Percentiles rank a stretch among this genome's conserved stretches.
phyloP scores from a whole-genome alignment of 2,329 filamentous ascomycete genomes.

The Pseudocercospora eumusae region DNA sequence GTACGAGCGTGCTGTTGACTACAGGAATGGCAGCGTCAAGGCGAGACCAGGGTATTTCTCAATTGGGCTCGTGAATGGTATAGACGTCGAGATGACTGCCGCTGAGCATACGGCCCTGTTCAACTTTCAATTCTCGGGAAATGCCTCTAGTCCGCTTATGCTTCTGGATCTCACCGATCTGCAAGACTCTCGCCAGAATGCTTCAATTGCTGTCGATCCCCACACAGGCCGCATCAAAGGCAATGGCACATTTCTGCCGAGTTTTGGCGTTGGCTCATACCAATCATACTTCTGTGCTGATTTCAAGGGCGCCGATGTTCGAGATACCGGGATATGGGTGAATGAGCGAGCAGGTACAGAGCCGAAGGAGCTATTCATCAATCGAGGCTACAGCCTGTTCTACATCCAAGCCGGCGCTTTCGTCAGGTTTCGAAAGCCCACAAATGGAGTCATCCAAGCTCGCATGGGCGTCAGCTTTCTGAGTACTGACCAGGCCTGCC shows the following conservation, averaged over 20 bases:
- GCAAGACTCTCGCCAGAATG: conserved; percentile 52
- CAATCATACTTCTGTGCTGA: conserved; percentile 61
- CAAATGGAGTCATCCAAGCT: conserved; percentile 50
- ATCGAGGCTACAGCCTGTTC: conserved; percentile 36
- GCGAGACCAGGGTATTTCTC: conserved; percentile 62
- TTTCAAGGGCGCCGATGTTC: conserved; percentile 53
- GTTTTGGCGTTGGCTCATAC: conserved; percentile 62
- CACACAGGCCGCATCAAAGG: conserved; percentile 57
- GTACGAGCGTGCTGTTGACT: conserved; percentile 51
- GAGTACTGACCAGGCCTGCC: conserved; percentile 63
- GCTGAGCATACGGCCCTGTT: conserved; percentile 61
- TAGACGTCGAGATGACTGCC: conserved; percentile 61
- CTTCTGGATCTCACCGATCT: conserved; percentile 62
- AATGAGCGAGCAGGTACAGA: conserved; percentile 52
- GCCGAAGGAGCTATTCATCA: conserved; percentile 40
- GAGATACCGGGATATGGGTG: conserved; percentile 59
- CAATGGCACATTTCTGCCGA: conserved; percentile 59
- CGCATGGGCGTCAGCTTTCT: conserved; percentile 72
- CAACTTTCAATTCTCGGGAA: conserved; percentile 52
- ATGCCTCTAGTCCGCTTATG: conserved; percentile 53
- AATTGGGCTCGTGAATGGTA: conserved; percentile 56
- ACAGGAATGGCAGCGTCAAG: conserved; percentile 52
- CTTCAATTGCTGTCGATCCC: conserved; percentile 55
- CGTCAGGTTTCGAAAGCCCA: conserved; percentile 20
- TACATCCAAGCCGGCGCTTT: conserved; percentile 42